phyloP scores from a whole-genome alignment of 148 eudicot genomes.

The Persicaria tinctoria region DNA sequence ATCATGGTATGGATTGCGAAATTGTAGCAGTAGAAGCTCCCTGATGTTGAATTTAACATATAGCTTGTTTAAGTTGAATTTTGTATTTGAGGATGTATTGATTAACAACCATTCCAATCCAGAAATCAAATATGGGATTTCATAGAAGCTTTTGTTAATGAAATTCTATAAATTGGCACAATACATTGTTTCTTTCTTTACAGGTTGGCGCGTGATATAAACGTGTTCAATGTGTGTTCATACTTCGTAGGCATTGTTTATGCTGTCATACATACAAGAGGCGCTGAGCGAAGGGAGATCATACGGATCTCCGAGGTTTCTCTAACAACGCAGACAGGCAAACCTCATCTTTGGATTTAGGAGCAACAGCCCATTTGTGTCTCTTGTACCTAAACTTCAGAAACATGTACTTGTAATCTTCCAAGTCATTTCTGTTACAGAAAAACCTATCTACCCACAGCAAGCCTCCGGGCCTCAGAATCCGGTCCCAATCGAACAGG shows the following conservation, averaged over 20 bases:
- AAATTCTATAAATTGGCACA: no score
- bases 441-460: slow-evolving; percentile 90
- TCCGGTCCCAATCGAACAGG: slow-evolving; percentile 85
- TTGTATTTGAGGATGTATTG: background rate
- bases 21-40: no score
- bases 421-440: slow-evolving; percentile 64
- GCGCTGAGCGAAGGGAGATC: slow-evolving; percentile 8
- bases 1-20: no score
- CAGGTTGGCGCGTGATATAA: no score
- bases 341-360: slow-evolving; percentile 83
- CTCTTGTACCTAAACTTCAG: slow-evolving; percentile 96
- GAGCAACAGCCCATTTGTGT: slow-evolving; percentile 72
- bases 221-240: no score
- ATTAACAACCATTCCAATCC: background rate
- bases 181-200: no score
- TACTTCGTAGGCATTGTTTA: no score
- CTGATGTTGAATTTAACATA: background rate
- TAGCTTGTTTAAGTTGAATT: background rate
- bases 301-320: slow-evolving; percentile 73
- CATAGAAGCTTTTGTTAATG: no score
- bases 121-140: background rate
- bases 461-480: slow-evolving; percentile 92
- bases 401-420: slow-evolving; percentile 97
- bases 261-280: no score
- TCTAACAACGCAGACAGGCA: slow-evolving; percentile 80